phyloP scores from a whole-genome alignment of 805 yeast genomes.

The Metschnikowia sp. region DNA sequence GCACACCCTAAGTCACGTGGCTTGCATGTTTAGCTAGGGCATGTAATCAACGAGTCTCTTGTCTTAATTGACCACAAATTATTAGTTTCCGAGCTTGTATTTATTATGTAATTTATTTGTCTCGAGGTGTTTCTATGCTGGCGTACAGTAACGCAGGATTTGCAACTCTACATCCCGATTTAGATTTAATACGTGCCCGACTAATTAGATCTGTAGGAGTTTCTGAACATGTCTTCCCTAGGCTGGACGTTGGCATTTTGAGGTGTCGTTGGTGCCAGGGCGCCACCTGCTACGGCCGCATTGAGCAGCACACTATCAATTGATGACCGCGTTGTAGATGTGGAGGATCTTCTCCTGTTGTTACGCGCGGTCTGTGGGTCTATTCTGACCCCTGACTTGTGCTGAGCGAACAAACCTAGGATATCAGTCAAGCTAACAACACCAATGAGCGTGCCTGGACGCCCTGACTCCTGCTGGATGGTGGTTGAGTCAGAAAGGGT shows the following conservation, averaged over 20 bases:
- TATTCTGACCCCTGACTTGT: constrained; percentile 60
- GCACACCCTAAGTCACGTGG: constrained; percentile 1
- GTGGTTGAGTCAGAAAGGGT: constrained; percentile 10
- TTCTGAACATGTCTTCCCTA: constrained; percentile 19
- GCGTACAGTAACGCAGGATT: neutral
- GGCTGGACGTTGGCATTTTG: constrained; percentile 11
- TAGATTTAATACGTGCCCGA: neutral
- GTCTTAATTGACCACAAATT: no score
- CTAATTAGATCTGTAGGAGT: constrained; percentile 12
- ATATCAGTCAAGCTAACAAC: constrained; percentile 92
- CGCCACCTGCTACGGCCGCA: neutral
- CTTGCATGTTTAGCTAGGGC: no score
- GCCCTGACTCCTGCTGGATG: constrained; percentile 31
- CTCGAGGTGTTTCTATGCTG: neutral
- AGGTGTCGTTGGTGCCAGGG: constrained; percentile 11
- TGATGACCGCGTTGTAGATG: constrained; percentile 27
- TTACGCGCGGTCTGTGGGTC: constrained; percentile 89
- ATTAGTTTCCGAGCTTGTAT: neutral
- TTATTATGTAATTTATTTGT: neutral
- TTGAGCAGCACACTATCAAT: constrained; percentile 12
- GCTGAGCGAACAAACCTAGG: constrained; percentile 72
- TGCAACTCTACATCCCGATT: no score
- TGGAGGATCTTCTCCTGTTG: constrained; percentile 69
- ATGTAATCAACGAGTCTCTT: no score
- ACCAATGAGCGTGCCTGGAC: constrained; percentile 82